These are phyloP conservation scores for Strigomonas galati DNA, from an alignment of 208 protist species.

Conservation along the genomic window DNA sequence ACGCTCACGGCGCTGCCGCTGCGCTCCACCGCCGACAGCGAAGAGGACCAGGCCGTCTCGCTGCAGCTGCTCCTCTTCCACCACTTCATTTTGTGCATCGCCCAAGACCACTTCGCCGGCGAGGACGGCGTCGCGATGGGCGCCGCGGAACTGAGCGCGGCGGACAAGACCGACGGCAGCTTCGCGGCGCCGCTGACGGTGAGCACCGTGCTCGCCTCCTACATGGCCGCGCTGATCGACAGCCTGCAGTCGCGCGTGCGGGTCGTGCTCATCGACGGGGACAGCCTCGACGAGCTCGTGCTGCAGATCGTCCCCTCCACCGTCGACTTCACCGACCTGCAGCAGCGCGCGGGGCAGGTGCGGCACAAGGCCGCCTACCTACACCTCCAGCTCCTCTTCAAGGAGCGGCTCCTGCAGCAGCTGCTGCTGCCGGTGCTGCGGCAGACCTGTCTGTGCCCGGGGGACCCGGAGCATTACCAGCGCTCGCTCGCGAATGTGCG, in stretches of 20 bases:
- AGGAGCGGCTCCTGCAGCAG: slow-evolving; percentile 75
- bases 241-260: slow-evolving; percentile 43
- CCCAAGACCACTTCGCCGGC: slow-evolving; percentile 21
- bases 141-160: slow-evolving; percentile 12
- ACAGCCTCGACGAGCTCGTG: slow-evolving; percentile 79
- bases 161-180: neutral
- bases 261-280: slow-evolving; percentile 51
- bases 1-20: slow-evolving; percentile 27
- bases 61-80: slow-evolving; percentile 3
- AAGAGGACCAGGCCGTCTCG: neutral
- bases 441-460: slow-evolving; percentile 24
- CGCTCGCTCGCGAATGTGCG: slow-evolving; percentile 40
- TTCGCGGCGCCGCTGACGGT: slow-evolving; percentile 23
- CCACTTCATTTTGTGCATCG: slow-evolving; percentile 28
- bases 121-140: slow-evolving; percentile 32
- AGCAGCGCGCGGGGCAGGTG: slow-evolving; percentile 47
- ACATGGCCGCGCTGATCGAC: slow-evolving; percentile 49
- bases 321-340: slow-evolving; percentile 69
- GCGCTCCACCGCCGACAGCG: neutral
- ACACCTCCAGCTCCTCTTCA: slow-evolving; percentile 60
- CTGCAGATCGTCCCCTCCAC: slow-evolving; percentile 70
- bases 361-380: slow-evolving; percentile 46
- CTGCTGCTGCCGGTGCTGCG: slow-evolving; percentile 60
- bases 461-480: slow-evolving; percentile 47
- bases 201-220: slow-evolving; percentile 46